These are phyloP conservation scores for Calonectria hawksworthii DNA, from an alignment of 2,329 filamentous ascomycete genomes.

Conservation along the genomic window DNA sequence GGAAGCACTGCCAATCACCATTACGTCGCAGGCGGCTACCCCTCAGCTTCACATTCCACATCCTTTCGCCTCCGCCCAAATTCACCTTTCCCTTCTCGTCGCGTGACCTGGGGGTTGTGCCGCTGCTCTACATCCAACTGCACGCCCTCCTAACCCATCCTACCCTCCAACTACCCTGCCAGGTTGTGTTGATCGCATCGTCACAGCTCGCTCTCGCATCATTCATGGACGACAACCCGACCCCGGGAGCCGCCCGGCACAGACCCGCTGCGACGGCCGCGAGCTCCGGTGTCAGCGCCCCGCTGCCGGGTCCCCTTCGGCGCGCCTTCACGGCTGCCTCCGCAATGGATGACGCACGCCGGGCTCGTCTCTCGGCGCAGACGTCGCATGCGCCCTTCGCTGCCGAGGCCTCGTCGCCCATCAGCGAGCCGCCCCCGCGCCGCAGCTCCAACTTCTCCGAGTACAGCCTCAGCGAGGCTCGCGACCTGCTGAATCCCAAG, in stretches of 20 bases:
- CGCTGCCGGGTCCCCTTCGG: conserved; percentile 36
- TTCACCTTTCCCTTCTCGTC: conserved; percentile 24
- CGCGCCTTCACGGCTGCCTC: conserved; percentile 36
- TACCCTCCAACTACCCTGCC: conserved; percentile 18
- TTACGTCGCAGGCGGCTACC: background rate
- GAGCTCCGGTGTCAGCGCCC: conserved; percentile 40
- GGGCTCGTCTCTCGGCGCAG: conserved; percentile 51
- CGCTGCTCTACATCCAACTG: conserved; percentile 19
- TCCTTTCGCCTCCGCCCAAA: conserved; percentile 2
- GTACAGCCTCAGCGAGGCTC: conserved; percentile 77
- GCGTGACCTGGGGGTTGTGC: conserved; percentile 23
- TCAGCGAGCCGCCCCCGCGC: conserved; percentile 60
- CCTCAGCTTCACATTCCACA: conserved; percentile 22
- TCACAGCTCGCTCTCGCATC: background rate
- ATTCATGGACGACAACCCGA: conserved; percentile 38
- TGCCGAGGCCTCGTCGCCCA: conserved; percentile 41
- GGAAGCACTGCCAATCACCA: conserved; percentile 21
- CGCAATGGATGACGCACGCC: conserved; percentile 58
- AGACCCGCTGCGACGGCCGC: conserved; percentile 17
- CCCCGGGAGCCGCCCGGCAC: conserved; percentile 29
- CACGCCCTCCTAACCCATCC: conserved; percentile 4
- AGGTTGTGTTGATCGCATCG: conserved; percentile 17
- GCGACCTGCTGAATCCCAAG: conserved; percentile 75
- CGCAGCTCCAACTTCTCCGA: conserved; percentile 86
- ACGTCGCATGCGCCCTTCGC: conserved; percentile 37